Evolutionary conservation across 2,329 filamentous ascomycete species (phyloP), one percentile per base, ranked within the genome.

Genomic region (Epichloe aotearoae): DNA sequence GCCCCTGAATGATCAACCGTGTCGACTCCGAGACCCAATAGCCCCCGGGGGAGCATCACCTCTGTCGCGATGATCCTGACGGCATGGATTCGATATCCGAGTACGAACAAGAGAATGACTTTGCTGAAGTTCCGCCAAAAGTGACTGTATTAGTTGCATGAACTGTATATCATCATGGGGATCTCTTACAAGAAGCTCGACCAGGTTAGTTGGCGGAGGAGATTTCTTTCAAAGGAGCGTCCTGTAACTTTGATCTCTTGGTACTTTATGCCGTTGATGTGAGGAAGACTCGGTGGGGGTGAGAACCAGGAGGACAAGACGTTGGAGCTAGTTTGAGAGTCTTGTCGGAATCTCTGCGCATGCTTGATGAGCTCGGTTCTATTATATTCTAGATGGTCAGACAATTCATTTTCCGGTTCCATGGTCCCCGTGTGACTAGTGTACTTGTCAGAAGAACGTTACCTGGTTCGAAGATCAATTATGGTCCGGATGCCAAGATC

Each of bases 381-480:
- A 43, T 34, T 10, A 4, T 6, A 34, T 19, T 14, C 8, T 11
- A 14, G 17, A 30, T 5, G 15, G n/a, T 44, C 3, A 11, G 15
- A n/a, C 15, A 26, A 8, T 7, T 34, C n/a, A 14, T 6, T 14
- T 3, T 17, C 26, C 33, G n/a, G 23, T 44, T 44, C 8, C n/a
- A 14, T 15, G 10, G 23, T 33, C 26, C 7, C 26, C 26, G 26
- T 26, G 26, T 26, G 26, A 8, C 7, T 8, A 26, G 26, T 8
- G 26, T 26, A 26, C 30, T 30, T 30, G 30, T 30, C 30, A 10
- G 30, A 30, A 30, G 30, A 11, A 30, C 10, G 10, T 30, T 73
- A 87, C 80, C 83, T 80, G 54, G 88, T 87, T 51, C 89, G 79
- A 11, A 95, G 71, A 68, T 95, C 89, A 53, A 95, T 76, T 40